Percentiles rank a stretch among this genome's conserved stretches.
phyloP scores from a whole-genome alignment of 352 stramenopile species.

The Phytophthora tubulina region DNA sequence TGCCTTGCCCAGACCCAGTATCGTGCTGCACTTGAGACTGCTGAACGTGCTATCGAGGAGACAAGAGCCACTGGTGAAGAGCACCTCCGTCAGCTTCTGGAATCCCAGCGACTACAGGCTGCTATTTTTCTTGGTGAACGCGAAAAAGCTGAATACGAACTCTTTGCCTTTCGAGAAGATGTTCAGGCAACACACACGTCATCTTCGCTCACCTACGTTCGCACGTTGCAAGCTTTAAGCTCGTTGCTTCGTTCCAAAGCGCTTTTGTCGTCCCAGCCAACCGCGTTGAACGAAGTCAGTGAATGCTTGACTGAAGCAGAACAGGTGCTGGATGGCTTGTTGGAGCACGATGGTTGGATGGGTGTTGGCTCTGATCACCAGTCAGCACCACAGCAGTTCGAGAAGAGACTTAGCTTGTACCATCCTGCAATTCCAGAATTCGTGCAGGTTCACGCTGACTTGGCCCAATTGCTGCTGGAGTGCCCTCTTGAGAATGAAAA shows the following conservation, averaged over 20 bases:
- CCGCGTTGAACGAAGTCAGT: conserved; percentile 23
- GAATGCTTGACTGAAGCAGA: conserved; percentile 52
- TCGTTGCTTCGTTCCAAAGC: conserved; percentile 50
- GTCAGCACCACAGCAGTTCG: conserved; percentile 2
- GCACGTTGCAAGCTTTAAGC: conserved; percentile 49
- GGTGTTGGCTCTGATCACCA: conserved; percentile 35
- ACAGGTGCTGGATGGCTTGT: conserved; percentile 48
- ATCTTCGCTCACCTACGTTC: conserved; percentile 48
- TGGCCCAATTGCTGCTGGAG: conserved; percentile 63
- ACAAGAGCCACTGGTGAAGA: conserved; percentile 47
- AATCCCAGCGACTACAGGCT: conserved; percentile 52
- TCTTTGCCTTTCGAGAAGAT: conserved; percentile 40
- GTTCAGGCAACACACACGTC: conserved; percentile 33
- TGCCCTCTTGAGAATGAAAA: conserved; percentile 38
- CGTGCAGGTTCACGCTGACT: conserved; percentile 59
- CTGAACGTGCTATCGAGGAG: conserved; percentile 50
- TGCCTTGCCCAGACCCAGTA: conserved; percentile 47
- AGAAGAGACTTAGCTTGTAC: conserved; percentile 66
- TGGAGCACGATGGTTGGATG: conserved; percentile 73
- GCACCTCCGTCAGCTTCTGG: conserved; percentile 52
- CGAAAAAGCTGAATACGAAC: conserved; percentile 32
- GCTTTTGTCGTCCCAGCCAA: conserved; percentile 21
- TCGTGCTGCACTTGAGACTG: conserved; percentile 37
- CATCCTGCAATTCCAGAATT: conserved; percentile 58
- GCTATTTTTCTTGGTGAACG: conserved; percentile 50